Conservation (phyloP, 139 green algal genomes). For the Chlorella vulgaris region DNA sequence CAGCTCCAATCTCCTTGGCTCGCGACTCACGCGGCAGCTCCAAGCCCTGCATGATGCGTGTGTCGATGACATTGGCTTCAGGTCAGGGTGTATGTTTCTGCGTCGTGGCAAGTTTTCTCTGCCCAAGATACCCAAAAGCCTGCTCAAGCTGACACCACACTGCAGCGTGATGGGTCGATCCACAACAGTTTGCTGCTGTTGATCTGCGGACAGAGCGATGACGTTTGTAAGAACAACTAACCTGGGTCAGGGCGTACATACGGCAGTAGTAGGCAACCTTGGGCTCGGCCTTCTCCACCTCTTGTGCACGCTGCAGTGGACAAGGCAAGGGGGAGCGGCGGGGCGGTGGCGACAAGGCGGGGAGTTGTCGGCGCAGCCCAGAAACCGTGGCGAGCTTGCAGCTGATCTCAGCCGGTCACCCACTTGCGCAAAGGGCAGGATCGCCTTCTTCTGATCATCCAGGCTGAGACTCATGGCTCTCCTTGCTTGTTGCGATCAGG, state of each 20-base stretch:
- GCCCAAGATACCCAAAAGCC: too few species aligned
- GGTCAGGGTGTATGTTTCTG: too few species aligned
- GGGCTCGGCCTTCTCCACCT: slow-evolving; percentile 59
- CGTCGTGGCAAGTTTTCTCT: too few species aligned
- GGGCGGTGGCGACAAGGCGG: neutral
- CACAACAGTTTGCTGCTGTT: too few species aligned
- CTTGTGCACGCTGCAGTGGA: slow-evolving; percentile 33
- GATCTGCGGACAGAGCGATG: too few species aligned
- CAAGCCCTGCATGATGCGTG: slow-evolving; percentile 29
- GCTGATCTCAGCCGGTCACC: neutral
- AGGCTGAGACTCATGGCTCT: slow-evolving; percentile 38
- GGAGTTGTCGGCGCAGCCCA: neutral
- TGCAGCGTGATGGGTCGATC: too few species aligned
- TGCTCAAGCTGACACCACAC: too few species aligned
- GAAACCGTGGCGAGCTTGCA: too few species aligned
- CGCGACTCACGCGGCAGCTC: neutral
- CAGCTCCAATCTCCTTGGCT: slow-evolving; percentile 60
- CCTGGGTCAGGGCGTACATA: slow-evolving; percentile 77
- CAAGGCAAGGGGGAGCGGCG: neutral
- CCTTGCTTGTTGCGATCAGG: neutral
- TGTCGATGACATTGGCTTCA: too few species aligned
- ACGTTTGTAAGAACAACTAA: too few species aligned
- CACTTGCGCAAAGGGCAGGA: slow-evolving; percentile 77
- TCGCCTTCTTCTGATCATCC: slow-evolving; percentile 78
- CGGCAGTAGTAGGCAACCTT: slow-evolving; percentile 85